Evolutionary conservation across 2,329 filamentous ascomycete genomes (phyloP), one percentile per base, ranked within the genome.

Genomic region (Didymella arachidicola): DNA sequence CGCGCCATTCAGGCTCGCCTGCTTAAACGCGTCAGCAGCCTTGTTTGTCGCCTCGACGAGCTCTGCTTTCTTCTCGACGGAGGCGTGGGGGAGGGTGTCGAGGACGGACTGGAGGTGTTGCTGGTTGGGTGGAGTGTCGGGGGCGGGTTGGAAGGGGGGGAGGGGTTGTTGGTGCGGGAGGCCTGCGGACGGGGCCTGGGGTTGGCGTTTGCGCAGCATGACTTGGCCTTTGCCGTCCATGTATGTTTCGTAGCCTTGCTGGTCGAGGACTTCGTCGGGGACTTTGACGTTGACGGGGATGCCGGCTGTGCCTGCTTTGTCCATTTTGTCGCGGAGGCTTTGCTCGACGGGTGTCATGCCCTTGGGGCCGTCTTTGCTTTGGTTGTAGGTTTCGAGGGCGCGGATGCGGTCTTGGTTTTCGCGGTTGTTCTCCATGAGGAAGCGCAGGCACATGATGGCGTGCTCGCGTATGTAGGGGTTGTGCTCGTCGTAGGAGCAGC

Each of bases 391-490:
- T 52, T 79, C 80, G 57, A 92, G 82, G 49, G 88, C 86, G 53
- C 87, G 83, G 51, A 93, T 86, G 67, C 90, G 89, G 30, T 86
- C 83, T 62, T 90, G 89, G 16, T 91, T 91, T 56, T 88, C 88
- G 30, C 88, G 85, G 60, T 88, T 92, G 12, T 89, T 89, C 66
- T 91, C 89, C 78, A 91, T 85, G 6, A 91, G 81, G 53, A 79
- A 79, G 1, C 77, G 69, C 3, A 79, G 66, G 45, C 84, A 88
- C 65, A 86, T 79, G 57, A 81, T 82, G 61, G 85, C 83, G 63
- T 87, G 91, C 76, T 98, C 94, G 70, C 94, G 92, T 63, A 96
- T 93, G 73, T 94, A 97, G 0, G 93, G 92, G 72, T 97, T 97
- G 78, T 96, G 88, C 67, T 94, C 92, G 72, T 98, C 94, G 73